Percentiles rank a stretch among this genome's conserved stretches.
These are phyloP conservation scores for Aspergillus egyptiacus DNA, from an alignment of 495 filamentous ascomycete species.

Conservation along the genomic window DNA sequence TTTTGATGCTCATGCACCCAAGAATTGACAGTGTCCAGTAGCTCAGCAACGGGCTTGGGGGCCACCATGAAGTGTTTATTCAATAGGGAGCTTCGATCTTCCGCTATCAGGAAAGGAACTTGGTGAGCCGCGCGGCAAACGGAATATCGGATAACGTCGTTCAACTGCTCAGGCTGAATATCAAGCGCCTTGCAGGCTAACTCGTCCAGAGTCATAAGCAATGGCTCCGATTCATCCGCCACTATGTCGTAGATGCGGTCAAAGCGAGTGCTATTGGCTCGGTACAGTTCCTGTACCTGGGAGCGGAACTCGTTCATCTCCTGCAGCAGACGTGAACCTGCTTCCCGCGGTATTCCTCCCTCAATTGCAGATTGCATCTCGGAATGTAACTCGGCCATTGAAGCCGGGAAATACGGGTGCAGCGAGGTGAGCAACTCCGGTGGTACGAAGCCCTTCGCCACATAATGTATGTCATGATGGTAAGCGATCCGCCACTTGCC, in stretches of 20 bases:
- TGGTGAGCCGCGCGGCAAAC: constrained; percentile 55
- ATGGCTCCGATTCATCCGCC: constrained; percentile 39
- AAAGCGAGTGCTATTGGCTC: constrained; percentile 43
- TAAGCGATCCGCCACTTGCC: constrained; percentile 66
- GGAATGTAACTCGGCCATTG: constrained; percentile 29
- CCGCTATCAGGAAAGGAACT: constrained; percentile 36
- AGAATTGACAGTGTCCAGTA: constrained; percentile 41
- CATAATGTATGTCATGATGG: constrained; percentile 47
- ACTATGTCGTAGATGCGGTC: constrained; percentile 45
- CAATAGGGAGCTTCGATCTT: constrained; percentile 43
- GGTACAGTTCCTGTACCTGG: constrained; percentile 30
- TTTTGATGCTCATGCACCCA: constrained; percentile 60
- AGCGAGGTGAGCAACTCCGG: constrained; percentile 53
- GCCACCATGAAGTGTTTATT: constrained; percentile 43
- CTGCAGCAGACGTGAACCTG: constrained; percentile 30
- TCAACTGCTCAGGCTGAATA: constrained; percentile 37
- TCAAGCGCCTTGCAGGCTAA: constrained; percentile 52
- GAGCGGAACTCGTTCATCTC: constrained; percentile 30
- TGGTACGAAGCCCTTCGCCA: constrained; percentile 58
- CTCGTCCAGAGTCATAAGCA: constrained; percentile 55
- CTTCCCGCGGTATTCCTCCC: constrained; percentile 39
- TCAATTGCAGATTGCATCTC: constrained; percentile 40
- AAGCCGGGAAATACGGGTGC: constrained; percentile 55
- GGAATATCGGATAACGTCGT: constrained; percentile 55
- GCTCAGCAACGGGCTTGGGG: constrained; percentile 38